Base-by-base conservation (phyloP, 768 basidiomycete species). In the Cytidiella melzeri region DNA sequence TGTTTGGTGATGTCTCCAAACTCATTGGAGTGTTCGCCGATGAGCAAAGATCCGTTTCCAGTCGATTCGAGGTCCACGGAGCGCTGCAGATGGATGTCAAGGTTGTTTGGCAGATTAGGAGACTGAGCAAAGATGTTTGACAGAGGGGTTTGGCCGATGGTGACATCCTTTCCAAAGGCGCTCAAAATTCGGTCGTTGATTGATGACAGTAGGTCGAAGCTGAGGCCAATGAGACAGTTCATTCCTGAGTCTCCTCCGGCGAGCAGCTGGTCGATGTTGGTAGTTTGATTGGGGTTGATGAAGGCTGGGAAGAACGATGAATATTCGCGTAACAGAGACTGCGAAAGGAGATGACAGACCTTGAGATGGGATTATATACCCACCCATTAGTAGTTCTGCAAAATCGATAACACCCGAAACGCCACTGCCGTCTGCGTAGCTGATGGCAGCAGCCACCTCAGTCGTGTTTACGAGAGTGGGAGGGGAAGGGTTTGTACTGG, bases 191-290 rank as follows among this genome's bases (percentile, higher is more conserved):
- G 50, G 15, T 15, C 19, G 34, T 53, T 53, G 47, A 53, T 41
- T 12, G 47, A 25, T 15, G 21, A 40, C 27, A 89, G 83, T 4
- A 77, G 74, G 43, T 81, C 81, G 58, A 89, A 89, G 26, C 89
- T 86, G 18, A 91, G 74, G 19, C 90, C 88, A 36, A 81, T 60
- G 56, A n/a, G n/a, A n/a, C n/a, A n/a, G n/a, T n/a, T n/a, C n/a
- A 92, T 78, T 12, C 89, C 90, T 21, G 30, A 24, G 7, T 27
- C 38, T 9, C 26, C 45, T 18, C 43, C 21, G 21, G 23, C 30
- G n/a, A n/a, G 18, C 15, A 51, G 26, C 43, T 45, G 46, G 23
- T 15, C 20, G 26, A 51, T 45, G 34, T 51, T 45, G 18, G 39
- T 11, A 7, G 50, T 45, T 62, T 28, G 10, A 1, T 45, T 41